Conservation (phyloP, 345 rosid genomes). For the Microcos paniculata region DNA sequence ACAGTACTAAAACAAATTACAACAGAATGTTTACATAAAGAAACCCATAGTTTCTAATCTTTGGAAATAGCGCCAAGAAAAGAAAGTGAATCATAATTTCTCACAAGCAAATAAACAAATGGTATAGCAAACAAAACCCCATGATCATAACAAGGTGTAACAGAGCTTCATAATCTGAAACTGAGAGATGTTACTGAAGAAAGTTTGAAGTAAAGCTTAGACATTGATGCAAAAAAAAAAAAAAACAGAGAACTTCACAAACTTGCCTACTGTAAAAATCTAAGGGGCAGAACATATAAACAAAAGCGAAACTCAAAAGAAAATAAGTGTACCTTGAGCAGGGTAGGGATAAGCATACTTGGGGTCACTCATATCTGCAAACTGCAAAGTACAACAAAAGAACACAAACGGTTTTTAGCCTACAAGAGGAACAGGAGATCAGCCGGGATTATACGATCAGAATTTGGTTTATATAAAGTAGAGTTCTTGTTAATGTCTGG, state of each 20-base stretch:
- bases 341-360: conserved; percentile 58
- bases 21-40: neutral
- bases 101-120: too few relatives aligned
- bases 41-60: neutral
- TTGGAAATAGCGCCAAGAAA: neutral
- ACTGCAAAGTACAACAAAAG: neutral
- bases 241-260: conserved; percentile 4
- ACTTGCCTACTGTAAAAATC: neutral
- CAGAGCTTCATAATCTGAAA: neutral
- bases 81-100: neutral
- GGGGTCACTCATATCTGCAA: conserved; percentile 41
- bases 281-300: neutral
- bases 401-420: neutral
- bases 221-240: neutral
- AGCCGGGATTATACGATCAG: neutral
- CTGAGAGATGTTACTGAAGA: neutral
- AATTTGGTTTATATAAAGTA: neutral
- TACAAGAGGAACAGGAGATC: too few relatives aligned
- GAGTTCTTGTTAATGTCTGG: neutral
- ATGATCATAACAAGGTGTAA: neutral
- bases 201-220: neutral
- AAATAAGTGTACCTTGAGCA: conserved; percentile 38
- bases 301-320: neutral
- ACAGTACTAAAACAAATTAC: neutral
- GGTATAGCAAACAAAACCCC: neutral